Base-by-base conservation (phyloP, 768 basidiomycete species). In the Nevesoporus exiguus region DNA sequence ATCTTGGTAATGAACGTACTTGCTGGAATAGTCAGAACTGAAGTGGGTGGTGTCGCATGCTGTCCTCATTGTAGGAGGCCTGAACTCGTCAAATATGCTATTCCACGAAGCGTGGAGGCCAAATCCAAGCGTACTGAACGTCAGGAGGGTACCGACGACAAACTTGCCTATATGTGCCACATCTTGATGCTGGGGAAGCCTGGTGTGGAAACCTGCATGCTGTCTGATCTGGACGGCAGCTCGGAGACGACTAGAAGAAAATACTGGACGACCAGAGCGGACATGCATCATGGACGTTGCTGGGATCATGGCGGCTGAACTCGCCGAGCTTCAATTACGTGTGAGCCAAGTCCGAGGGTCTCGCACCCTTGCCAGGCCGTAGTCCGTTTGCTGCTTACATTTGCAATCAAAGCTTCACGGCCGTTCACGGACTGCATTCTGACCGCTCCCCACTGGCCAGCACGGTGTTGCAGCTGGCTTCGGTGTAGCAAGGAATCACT, bases 71-170 rank as follows among this genome's bases (percentile, higher is more conserved):
- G 36, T 42, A 41, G 55, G 58, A 21, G 57, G 59, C 21, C n/a
- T 41, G 41, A 51, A 48, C 15, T 17, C 49, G 6, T 58, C 40
- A 2, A 53, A 40, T 15, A n/a, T 7, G 25, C 29, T 27, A 5
- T 55, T 40, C 36, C 51, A 47, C 5, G 66, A 49, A 45, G 51
- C 52, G n/a, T 70, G 47, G 25, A 61, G 49, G 14, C 68, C 51
- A 11, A 60, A 42, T 24, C 56, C 63, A 5, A 64, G 56, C 3
- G 60, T 30, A 6, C 67, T 63, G 36, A 69, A 40, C 4, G 58
- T 31, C 17, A 69, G 8, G 27, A 69, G 27, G 1, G 67, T 49
- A 14, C 63, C 62, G 15, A 39, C 30, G 25, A 59, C 55, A 41
- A 68, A 55, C 33, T 25, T 55, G 27, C 61, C 52, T 10, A 57